Percentiles rank a stretch among this genome's conserved stretches.
These are phyloP conservation scores for Aureobasidium sp. DNA, from an alignment of 2,329 filamentous ascomycete genomes.

Conservation along the genomic window DNA sequence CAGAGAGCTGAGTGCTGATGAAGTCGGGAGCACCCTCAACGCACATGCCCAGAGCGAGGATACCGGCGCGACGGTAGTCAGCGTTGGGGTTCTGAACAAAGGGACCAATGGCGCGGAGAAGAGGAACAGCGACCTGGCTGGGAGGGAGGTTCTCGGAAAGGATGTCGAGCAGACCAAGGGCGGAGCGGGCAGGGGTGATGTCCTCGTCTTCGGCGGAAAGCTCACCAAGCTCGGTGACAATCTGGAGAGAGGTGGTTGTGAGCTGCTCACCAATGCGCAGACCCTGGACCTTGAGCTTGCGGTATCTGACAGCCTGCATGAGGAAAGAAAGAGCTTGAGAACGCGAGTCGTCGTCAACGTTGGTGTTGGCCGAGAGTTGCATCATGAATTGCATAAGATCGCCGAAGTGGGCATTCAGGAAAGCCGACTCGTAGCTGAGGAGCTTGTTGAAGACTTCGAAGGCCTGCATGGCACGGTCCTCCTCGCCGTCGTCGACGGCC, in stretches of 20 bases:
- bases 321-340: constrained; percentile 89
- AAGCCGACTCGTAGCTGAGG: constrained; percentile 76
- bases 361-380: constrained; percentile 66
- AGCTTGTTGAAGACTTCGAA: constrained; percentile 98
- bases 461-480: constrained; percentile 78
- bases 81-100: constrained; percentile 69
- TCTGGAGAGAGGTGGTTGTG: constrained; percentile 78
- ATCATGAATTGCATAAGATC: constrained; percentile 93
- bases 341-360: constrained; percentile 74
- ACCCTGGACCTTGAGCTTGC: constrained; percentile 90
- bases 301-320: constrained; percentile 82
- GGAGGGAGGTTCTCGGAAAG: constrained; percentile 82
- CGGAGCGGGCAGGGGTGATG: constrained; percentile 73
- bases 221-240: constrained; percentile 80
- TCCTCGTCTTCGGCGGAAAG: constrained; percentile 68
- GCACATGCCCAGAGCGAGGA: constrained; percentile 84
- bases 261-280: constrained; percentile 80
- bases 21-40: constrained; percentile 97
- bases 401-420: constrained; percentile 77
- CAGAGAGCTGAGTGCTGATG: constrained; percentile 81
- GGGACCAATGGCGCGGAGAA: constrained; percentile 74
- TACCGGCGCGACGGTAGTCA: constrained; percentile 78
- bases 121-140: constrained; percentile 85
- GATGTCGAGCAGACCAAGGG: constrained; percentile 79
- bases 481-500: constrained; percentile 65